These are phyloP conservation scores for Teratosphaeria destructans DNA, from an alignment of 2,329 filamentous ascomycete genomes.

Conservation along the genomic window DNA sequence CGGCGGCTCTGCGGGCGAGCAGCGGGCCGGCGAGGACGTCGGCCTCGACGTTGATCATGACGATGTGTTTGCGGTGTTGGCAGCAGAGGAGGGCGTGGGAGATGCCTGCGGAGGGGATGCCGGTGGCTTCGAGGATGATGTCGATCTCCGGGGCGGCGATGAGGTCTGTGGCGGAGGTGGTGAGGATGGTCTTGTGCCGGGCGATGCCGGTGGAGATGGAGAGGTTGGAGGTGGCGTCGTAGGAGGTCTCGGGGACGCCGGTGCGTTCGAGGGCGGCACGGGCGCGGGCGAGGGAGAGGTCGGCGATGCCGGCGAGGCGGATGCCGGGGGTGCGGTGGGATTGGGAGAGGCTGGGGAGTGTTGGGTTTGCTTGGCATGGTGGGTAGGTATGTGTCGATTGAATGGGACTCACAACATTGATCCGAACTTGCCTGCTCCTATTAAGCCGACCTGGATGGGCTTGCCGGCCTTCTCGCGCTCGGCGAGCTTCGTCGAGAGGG, in stretches of 20 bases:
- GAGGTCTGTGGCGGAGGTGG: slow-evolving; percentile 32
- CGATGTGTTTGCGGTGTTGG: slow-evolving; percentile 40
- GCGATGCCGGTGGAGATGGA: slow-evolving; percentile 32
- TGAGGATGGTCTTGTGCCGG: slow-evolving; percentile 32
- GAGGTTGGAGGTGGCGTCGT: slow-evolving; percentile 25
- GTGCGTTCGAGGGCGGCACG: slow-evolving; percentile 32
- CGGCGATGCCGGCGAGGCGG: slow-evolving; percentile 35
- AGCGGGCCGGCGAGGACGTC: slow-evolving; percentile 36
- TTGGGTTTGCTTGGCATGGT: neutral
- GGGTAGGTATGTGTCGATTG: slow-evolving; percentile 1
- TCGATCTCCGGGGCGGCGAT: slow-evolving; percentile 36
- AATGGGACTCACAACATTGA: slow-evolving; percentile 30
- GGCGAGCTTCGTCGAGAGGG: slow-evolving; percentile 32
- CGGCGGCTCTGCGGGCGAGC: slow-evolving; percentile 31
- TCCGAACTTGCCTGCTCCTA: slow-evolving; percentile 39
- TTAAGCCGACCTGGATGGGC: slow-evolving; percentile 34
- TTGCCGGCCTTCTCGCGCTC: slow-evolving; percentile 30
- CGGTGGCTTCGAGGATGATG: slow-evolving; percentile 36
- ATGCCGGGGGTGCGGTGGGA: slow-evolving; percentile 34
- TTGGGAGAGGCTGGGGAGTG: slow-evolving; percentile 30
- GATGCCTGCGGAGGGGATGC: slow-evolving; percentile 35
- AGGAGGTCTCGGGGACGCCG: slow-evolving; percentile 31
- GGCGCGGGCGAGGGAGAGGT: slow-evolving; percentile 33
- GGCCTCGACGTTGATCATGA: slow-evolving; percentile 40
- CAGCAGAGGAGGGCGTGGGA: slow-evolving; percentile 35